Conservation (phyloP, 768 basidiomycete species). For the Mycena latifolia region DNA sequence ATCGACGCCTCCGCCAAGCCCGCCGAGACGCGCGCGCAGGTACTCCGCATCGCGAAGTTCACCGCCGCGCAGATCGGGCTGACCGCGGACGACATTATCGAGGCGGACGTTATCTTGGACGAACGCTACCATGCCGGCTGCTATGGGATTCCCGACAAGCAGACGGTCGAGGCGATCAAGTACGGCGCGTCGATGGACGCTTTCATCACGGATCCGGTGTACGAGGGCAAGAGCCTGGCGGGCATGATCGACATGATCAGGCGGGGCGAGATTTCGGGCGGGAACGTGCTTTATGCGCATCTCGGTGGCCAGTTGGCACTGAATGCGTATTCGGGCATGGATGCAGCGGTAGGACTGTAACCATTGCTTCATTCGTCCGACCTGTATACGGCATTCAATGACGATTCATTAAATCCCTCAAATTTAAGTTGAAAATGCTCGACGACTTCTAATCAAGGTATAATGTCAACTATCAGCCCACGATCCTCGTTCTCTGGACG, state of each 20-base stretch:
- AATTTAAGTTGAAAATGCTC: too few species aligned
- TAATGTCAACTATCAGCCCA: too few species aligned
- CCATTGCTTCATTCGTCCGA: neutral
- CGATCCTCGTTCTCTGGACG: too few species aligned
- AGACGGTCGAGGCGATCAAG: slow-evolving; percentile 41
- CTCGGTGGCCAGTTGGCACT: slow-evolving; percentile 40
- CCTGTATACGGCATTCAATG: too few species aligned
- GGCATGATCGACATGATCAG: slow-evolving; percentile 40
- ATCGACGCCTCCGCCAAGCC: slow-evolving; percentile 41
- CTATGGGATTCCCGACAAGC: slow-evolving; percentile 41
- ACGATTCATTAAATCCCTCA: too few species aligned
- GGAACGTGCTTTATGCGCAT: slow-evolving; percentile 41
- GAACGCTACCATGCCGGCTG: slow-evolving; percentile 40
- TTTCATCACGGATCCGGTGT: slow-evolving; percentile 43
- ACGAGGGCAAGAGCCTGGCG: slow-evolving; percentile 43
- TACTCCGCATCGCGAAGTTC: slow-evolving; percentile 37
- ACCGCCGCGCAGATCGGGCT: slow-evolving; percentile 38
- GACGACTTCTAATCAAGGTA: too few species aligned
- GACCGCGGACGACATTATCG: slow-evolving; percentile 34
- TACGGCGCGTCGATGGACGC: slow-evolving; percentile 41
- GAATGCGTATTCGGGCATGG: slow-evolving; percentile 39
- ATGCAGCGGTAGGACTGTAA: slow-evolving; percentile 12
- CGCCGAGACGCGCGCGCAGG: slow-evolving; percentile 37
- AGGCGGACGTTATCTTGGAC: slow-evolving; percentile 39
- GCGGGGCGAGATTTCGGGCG: slow-evolving; percentile 33